Percentiles rank a stretch among this genome's conserved stretches.
phyloP scores from a whole-genome alignment of 2,329 filamentous ascomycete species.

The Volutella citrinella region DNA sequence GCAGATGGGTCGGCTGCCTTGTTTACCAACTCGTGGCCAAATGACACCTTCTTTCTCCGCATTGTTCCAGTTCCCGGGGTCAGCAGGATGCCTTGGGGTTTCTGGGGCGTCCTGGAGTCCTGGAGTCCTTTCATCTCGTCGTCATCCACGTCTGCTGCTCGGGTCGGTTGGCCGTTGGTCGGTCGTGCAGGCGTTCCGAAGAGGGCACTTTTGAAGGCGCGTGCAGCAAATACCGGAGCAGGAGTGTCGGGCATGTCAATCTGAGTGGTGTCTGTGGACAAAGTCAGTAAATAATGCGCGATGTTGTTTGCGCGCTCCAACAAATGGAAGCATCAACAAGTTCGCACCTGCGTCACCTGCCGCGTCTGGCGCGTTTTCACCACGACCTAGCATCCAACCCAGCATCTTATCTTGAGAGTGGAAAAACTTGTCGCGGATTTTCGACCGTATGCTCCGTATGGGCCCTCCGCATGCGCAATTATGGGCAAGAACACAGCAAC shows the following conservation, averaged over 20 bases:
- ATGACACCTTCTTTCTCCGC: constrained; percentile 63
- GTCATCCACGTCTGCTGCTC: constrained; percentile 21
- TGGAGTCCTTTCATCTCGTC: constrained; percentile 17
- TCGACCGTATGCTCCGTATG: no score
- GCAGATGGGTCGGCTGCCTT: constrained; percentile 38
- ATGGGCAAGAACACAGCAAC: constrained; percentile 7
- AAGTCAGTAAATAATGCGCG: constrained; percentile 1
- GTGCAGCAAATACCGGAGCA: constrained; percentile 63
- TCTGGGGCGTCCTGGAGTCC: constrained; percentile 44
- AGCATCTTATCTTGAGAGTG: constrained; percentile 41
- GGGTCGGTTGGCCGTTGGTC: constrained; percentile 29
- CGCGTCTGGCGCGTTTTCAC: constrained; percentile 35
- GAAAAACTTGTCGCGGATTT: no score
- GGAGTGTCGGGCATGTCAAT: constrained; percentile 62
- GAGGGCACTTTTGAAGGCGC: constrained; percentile 61
- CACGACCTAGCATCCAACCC: constrained; percentile 55
- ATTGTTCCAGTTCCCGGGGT: constrained; percentile 61
- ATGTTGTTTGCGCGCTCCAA: not conserved
- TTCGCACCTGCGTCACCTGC: constrained; percentile 28
- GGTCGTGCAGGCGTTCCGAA: constrained; percentile 55
- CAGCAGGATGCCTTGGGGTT: constrained; percentile 57
- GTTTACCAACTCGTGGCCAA: constrained; percentile 53
- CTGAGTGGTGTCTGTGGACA: constrained; percentile 45
- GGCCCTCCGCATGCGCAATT: constrained; percentile 15
- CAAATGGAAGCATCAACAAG: not conserved